Evolutionary conservation across 2,329 filamentous ascomycete genomes (phyloP), one percentile per base, ranked within the genome.

Genomic region (Diaporthe amygdali): DNA sequence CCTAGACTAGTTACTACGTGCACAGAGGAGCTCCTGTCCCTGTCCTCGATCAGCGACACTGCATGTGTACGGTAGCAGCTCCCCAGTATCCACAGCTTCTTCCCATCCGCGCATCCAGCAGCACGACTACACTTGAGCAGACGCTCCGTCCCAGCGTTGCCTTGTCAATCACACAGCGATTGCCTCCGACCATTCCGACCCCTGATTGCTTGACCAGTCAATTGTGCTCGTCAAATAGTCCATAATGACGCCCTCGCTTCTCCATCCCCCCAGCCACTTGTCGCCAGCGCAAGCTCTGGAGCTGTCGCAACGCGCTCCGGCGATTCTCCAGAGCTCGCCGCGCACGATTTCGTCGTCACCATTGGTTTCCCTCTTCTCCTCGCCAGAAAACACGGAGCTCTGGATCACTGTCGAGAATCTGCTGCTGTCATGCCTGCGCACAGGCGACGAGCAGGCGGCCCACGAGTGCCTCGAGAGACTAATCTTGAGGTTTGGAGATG

Each of bases 391-490:
- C 0, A 87, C 93, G 68, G 94, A 97, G 75, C 87, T 94, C 78
- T 98, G 96, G 95, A 89, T 89, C 20, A 90, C 90, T 52, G 93
- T 96, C 81, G 96, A 98, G 83, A 96, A 97, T 79, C 88, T 98
- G 22, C 85, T 98, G 75, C 84, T 96, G 41, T 91, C 94, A 37
- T 96, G 94, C 77, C 88, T 99, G 46, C 92, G 94, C 64, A 95
- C 94, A 0, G 93, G 94, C 68, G 94, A 98, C 81, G 92, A 97
- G 76, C 84, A 90, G 74, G 90, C 93, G 30, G 96, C 96, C 30
- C 90, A 90, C 74, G 81, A 91, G 76, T 94, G 93, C 78, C 87
- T 98, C 46, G 89, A 93, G 77, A 89, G 92, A 73, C 87, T 99
- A 55, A 91, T 90, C 5, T 85, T 89, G 72, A 93, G 96, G 61